phyloP scores from a whole-genome alignment of 805 yeast genomes.

The Ogataea methylovora region DNA sequence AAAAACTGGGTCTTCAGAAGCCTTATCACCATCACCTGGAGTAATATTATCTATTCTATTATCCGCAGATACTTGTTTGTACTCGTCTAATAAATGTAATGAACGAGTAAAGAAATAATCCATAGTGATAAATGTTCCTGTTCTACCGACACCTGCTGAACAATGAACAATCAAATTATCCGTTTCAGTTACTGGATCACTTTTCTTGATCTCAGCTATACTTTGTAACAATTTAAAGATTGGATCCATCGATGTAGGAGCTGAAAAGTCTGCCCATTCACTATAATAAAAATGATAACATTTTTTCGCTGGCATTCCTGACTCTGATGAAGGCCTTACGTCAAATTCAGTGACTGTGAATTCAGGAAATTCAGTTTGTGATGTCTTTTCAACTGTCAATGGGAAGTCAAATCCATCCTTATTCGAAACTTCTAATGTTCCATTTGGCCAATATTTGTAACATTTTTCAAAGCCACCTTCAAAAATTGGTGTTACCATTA shows the following conservation, averaged over 20 bases:
- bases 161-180: slow-evolving; percentile 40
- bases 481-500: slow-evolving; percentile 66
- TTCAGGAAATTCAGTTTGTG: slow-evolving; percentile 1
- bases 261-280: slow-evolving; percentile 38
- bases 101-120: slow-evolving; percentile 27
- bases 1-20: slow-evolving; percentile 31
- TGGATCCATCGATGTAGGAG: slow-evolving; percentile 28
- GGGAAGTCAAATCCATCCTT: slow-evolving; percentile 3
- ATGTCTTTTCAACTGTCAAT: slow-evolving; percentile 4
- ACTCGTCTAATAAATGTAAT: background rate
- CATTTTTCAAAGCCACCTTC: slow-evolving; percentile 36
- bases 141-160: slow-evolving; percentile 55
- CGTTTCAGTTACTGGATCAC: background rate
- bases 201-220: slow-evolving; percentile 6
- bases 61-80: background rate
- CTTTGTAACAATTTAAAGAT: slow-evolving; percentile 16
- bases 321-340: background rate
- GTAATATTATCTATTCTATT: slow-evolving; percentile 11
- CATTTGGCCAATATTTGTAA: slow-evolving; percentile 29
- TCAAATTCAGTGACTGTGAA: slow-evolving; percentile 1
- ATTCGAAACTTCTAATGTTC: slow-evolving; percentile 4
- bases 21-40: slow-evolving; percentile 11
- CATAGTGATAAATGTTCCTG: slow-evolving; percentile 43
- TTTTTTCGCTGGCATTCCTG: slow-evolving; percentile 9
- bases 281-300: slow-evolving; percentile 34